Conservation (phyloP, 202 grass and related monocot genomes). For the Eragrostis tef region DNA sequence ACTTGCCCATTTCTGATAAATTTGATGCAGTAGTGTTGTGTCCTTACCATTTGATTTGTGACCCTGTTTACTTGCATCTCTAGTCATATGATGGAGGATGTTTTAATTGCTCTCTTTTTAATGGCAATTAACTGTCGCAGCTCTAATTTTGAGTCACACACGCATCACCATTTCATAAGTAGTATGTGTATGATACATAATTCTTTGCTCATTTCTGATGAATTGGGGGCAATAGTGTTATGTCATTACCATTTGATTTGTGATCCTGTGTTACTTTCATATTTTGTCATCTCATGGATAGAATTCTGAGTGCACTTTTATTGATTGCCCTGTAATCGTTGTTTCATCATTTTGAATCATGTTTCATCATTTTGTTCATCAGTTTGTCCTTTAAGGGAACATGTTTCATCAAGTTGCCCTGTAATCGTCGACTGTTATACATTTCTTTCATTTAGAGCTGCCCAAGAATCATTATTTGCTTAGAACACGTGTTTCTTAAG, state of each 20-base stretch:
- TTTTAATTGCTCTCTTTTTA: background rate
- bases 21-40: background rate
- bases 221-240: constrained; percentile 1
- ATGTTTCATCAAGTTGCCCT: constrained; percentile 21
- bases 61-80: background rate
- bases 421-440: too few species aligned
- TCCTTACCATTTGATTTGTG: constrained; percentile 12
- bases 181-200: background rate
- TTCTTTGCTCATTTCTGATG: background rate
- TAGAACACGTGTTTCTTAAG: background rate
- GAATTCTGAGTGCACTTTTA: background rate
- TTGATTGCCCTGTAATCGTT: background rate
- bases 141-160: background rate
- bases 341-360: constrained; percentile 26
- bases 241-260: constrained; percentile 12
- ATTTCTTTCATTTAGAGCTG: too few species aligned
- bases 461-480: too few species aligned
- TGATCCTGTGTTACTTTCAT: constrained; percentile 11
- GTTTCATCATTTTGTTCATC: constrained; percentile 10
- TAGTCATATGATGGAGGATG: background rate
- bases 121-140: background rate
- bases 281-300: background rate
- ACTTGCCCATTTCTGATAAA: background rate
- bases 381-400: background rate
- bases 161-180: background rate